Evolutionary conservation across 2,329 filamentous ascomycete species (phyloP).

Genomic region (Fusarium sp.): DNA sequence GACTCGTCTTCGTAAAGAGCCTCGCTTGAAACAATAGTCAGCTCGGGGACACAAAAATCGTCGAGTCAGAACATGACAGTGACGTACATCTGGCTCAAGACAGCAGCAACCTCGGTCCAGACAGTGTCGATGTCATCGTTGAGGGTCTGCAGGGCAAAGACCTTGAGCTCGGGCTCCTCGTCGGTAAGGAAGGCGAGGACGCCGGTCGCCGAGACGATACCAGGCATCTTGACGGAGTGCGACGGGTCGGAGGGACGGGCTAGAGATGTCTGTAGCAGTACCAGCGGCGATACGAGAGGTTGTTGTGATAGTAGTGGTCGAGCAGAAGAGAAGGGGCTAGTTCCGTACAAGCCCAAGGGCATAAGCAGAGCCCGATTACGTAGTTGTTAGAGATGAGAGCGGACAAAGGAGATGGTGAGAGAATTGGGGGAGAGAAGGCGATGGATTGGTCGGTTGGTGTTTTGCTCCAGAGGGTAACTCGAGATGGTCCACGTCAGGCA

Average conservation of each 20-base stretch:
- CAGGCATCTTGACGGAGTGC: constrained; percentile 77
- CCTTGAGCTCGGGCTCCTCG: constrained; percentile 92
- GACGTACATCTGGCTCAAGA: constrained; percentile 90
- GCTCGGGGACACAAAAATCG: constrained; percentile 13
- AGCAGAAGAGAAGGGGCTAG: constrained; percentile 30
- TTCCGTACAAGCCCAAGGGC: constrained; percentile 44
- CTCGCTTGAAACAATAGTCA: constrained; percentile 74
- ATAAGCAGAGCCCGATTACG: constrained; percentile 33
- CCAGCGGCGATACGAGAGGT: constrained; percentile 39
- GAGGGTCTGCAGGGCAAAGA: constrained; percentile 94
- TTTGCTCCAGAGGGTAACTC: constrained; percentile 51
- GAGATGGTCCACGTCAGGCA: constrained; percentile 64
- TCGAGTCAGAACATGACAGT: constrained; percentile 9
- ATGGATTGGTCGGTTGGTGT: constrained; percentile 46
- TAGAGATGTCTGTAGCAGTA: constrained; percentile 32
- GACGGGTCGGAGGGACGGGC: constrained; percentile 39
- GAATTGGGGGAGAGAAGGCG: constrained; percentile 33
- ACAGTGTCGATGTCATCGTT: constrained; percentile 97
- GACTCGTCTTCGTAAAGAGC: constrained; percentile 96
- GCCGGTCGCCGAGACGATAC: constrained; percentile 93
- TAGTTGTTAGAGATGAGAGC: constrained; percentile 16
- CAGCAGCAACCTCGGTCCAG: constrained; percentile 96
- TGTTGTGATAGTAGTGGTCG: constrained; percentile 33
- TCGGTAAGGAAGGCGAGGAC: constrained; percentile 96
- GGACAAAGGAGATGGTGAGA: constrained; percentile 26